Base-by-base conservation (phyloP, 441 rosid genomes). In the Omphalea diandra region DNA sequence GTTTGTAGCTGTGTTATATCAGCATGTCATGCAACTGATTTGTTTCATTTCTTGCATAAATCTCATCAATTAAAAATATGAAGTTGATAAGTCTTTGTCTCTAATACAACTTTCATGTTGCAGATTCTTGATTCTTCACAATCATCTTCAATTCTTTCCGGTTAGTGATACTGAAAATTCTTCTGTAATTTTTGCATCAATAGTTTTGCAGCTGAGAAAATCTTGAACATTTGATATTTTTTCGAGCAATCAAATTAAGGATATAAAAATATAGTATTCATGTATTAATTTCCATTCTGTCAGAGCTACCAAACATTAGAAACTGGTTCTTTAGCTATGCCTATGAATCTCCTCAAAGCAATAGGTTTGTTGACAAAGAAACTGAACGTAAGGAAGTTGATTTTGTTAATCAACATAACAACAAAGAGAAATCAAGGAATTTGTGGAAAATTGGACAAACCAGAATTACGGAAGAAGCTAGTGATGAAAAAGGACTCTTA, bases 291-390 rank as follows among this genome's bases (percentile, higher is more conserved):
- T 50, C n/a, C 79, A 27, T 62, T 79, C 55, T 76, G 3, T 66
- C 83, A 89, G 98, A 88, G 80, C 90, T 93, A 73, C 89, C 93
- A 65, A 79, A 89, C 38, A 68, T 87, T 9, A 68, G 79, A 73
- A 82, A 83, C 72, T 90, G 95, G 96, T 90, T 86, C 73, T 78
- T 87, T 11, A 86, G 87, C 80, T 91, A 85, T 68, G 87, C 52
- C 66, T 84, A 87, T 59, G 80, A 88, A 59, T 83, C 93, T 57
- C 91, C 94, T 8, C 83, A 41, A 56, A 63, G 26, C 14, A 55
- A 26, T 50, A 75, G 63, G 38, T 68, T 55, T 65, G 65, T 22
- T 46, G 67, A 5, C 36, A 50, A 65, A 26, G 80, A 69, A 55
- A 72, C 58, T 44, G 79, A 72, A 50, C 17, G 58, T 36, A 76